Conservation (phyloP, 176 grass and related monocot genomes). For the Oryza brachyantha region DNA sequence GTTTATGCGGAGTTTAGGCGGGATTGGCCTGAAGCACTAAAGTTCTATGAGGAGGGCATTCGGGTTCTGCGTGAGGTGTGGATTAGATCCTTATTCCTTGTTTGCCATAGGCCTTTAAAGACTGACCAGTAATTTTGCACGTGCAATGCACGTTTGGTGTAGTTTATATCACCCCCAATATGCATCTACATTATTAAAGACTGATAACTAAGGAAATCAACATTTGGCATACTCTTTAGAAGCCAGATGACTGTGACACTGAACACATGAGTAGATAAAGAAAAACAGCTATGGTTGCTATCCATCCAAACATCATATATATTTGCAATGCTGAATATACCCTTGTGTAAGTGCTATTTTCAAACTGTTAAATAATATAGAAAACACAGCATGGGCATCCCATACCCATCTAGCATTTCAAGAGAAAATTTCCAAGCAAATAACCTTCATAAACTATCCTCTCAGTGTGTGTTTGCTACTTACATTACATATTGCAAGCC, state of each 20-base stretch:
- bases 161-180: no score
- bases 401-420: background rate
- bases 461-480: background rate
- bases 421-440: background rate
- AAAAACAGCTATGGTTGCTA: background rate
- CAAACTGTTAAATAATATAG: background rate
- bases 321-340: background rate
- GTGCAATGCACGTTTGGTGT: no score
- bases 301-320: background rate
- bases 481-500: background rate
- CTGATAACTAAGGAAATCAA: conserved; percentile 1
- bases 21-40: conserved; percentile 90
- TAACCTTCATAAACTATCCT: background rate
- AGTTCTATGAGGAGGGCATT: conserved; percentile 93
- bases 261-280: conserved; percentile 12
- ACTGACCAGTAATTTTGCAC: no score
- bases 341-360: conserved; percentile 9
- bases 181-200: no score
- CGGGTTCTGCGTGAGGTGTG: conserved; percentile 83
- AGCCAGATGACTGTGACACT: background rate
- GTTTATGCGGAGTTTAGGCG: conserved; percentile 92
- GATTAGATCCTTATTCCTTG: conserved; percentile 28
- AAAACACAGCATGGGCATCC: background rate
- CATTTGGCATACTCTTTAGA: background rate
- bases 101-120: background rate